A percentile compares a stretch with the other conserved stretches of the same genome.
Conservation (phyloP, 2,329 filamentous ascomycete genomes). For the Sporothrix sp. region DNA sequence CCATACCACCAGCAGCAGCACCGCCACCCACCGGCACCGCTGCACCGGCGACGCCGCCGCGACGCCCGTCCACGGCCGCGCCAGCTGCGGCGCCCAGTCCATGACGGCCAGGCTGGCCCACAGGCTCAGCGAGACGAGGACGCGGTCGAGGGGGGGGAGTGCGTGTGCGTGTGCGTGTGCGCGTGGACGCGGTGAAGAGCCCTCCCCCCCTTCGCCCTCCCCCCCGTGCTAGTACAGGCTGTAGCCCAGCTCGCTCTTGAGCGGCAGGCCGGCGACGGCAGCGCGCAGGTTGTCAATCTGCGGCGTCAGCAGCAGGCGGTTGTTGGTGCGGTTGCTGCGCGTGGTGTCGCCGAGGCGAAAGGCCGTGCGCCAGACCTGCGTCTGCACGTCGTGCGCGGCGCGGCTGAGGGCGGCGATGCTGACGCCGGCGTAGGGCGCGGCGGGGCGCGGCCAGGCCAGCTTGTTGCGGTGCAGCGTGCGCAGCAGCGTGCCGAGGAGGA, state of each 20-base stretch:
- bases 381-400: constrained; percentile 20
- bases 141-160: constrained; percentile 1
- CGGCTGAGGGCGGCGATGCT: constrained; percentile 21
- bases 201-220: neutral
- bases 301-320: constrained; percentile 16
- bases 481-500: constrained; percentile 24
- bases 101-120: neutral
- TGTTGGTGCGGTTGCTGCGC: constrained; percentile 11
- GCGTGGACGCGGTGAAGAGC: neutral
- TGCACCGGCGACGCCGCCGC: neutral
- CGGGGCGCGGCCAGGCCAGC: constrained; percentile 22
- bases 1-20: constrained; percentile 10
- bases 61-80: neutral
- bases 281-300: constrained; percentile 16
- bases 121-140: neutral
- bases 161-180: too few species aligned
- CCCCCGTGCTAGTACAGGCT: constrained; percentile 19
- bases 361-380: constrained; percentile 16
- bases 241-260: constrained; percentile 25
- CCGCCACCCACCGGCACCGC: neutral
- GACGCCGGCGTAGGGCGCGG: constrained; percentile 20
- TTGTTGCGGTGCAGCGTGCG: constrained; percentile 21
- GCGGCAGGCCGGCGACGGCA: constrained; percentile 21
- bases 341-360: constrained; percentile 10
- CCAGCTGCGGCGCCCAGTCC: neutral